A percentile compares a stretch with the other conserved stretches of the same genome.
Evolutionary conservation across 2,329 filamentous ascomycete species (phyloP).

Genomic region (Simplicillium sp.): DNA sequence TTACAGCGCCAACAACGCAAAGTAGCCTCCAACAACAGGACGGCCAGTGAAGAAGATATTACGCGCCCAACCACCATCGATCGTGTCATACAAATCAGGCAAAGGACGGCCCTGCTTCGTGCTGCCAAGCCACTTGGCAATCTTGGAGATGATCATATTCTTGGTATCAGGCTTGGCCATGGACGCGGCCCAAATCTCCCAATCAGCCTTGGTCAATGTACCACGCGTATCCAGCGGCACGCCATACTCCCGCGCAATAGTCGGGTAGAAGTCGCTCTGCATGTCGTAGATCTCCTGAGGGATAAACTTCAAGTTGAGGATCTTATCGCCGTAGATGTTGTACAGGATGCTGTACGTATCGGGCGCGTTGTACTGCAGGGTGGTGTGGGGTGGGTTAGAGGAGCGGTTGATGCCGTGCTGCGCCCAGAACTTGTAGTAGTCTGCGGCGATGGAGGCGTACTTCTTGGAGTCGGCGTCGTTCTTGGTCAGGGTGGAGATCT

Average conservation of each 20-base stretch:
- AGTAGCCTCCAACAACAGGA: slow-evolving; percentile 73
- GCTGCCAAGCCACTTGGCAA: slow-evolving; percentile 67
- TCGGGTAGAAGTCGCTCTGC: slow-evolving; percentile 68
- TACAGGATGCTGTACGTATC: slow-evolving; percentile 51
- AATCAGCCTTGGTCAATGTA: slow-evolving; percentile 77
- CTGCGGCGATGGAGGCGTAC: slow-evolving; percentile 53
- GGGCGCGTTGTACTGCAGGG: slow-evolving; percentile 65
- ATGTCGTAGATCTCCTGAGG: slow-evolving; percentile 65
- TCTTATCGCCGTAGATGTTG: slow-evolving; percentile 71
- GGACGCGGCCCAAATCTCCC: slow-evolving; percentile 79
- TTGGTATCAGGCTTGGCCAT: slow-evolving; percentile 54
- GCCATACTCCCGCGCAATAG: slow-evolving; percentile 65
- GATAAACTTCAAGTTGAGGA: slow-evolving; percentile 70
- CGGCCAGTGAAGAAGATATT: slow-evolving; percentile 64
- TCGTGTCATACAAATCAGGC: slow-evolving; percentile 69
- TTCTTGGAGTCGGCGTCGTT: slow-evolving; percentile 45
- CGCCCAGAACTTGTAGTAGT: slow-evolving; percentile 67
- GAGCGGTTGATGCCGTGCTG: slow-evolving; percentile 59
- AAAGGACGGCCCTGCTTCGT: slow-evolving; percentile 62
- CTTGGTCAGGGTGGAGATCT: slow-evolving; percentile 54
- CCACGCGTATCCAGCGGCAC: slow-evolving; percentile 75
- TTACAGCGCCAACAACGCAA: slow-evolving; percentile 61
- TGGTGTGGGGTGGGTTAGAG: slow-evolving; percentile 54
- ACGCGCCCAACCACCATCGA: slow-evolving; percentile 55
- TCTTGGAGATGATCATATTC: slow-evolving; percentile 54